These are phyloP conservation scores for Apophysomyces variabilis DNA, from an alignment of 371 early-diverging fungal species.

Conservation along the genomic window DNA sequence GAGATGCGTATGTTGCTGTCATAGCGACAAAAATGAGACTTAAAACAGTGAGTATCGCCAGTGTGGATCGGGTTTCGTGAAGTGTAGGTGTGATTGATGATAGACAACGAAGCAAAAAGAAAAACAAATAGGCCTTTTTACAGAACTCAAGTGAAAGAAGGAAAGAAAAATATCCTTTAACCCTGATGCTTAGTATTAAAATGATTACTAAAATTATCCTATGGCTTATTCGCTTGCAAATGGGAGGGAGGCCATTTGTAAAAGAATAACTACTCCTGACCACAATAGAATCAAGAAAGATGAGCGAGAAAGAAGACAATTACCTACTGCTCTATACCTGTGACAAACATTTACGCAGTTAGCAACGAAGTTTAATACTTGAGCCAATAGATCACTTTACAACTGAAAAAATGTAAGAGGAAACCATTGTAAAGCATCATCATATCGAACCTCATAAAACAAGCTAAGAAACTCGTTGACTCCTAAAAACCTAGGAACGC, in stretches of 20 bases:
- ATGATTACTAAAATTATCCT: constrained; percentile 8
- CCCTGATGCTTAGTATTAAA: background rate
- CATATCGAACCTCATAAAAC: background rate
- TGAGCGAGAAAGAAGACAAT: background rate
- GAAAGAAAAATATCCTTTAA: constrained; percentile 1
- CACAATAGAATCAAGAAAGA: background rate
- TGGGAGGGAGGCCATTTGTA: background rate
- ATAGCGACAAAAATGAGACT: constrained; percentile 12
- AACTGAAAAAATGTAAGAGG: too few species aligned
- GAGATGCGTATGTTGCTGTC: constrained; percentile 28
- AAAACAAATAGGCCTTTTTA: background rate
- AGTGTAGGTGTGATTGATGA: constrained; percentile 11
- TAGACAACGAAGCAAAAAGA: constrained; percentile 2
- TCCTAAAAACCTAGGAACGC: background rate
- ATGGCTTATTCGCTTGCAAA: background rate
- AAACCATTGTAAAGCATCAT: too few species aligned
- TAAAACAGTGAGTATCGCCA: constrained; percentile 18
- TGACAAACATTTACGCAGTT: too few species aligned
- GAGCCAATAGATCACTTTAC: too few species aligned
- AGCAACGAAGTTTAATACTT: too few species aligned
- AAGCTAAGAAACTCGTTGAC: background rate
- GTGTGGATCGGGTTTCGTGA: constrained; percentile 3
- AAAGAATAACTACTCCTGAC: constrained; percentile 1
- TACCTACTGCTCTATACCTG: background rate
- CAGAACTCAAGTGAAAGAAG: constrained; percentile 7